Evolutionary conservation across 345 rosid genomes (phyloP), one percentile per base, ranked within the genome.

Genomic region (Clarkia xantiana): DNA sequence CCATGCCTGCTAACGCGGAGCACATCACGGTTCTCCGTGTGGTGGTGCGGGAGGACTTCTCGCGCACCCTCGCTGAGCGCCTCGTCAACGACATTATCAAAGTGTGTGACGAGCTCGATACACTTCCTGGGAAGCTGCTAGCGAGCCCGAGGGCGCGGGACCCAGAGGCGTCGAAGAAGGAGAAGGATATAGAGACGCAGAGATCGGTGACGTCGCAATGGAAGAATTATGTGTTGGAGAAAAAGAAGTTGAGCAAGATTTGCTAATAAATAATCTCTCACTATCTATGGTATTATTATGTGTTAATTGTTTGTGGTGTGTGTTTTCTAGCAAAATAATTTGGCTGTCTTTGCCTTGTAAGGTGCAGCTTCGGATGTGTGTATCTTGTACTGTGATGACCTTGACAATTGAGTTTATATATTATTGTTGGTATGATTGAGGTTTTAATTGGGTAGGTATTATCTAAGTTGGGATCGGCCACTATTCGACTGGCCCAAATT

Each of bases 1-100:
- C 82, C 13, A 76, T 76, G 82, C 78, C 82, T 4, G 67, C 82
- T 0, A 72, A 76, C 14, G 82, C 82, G 20, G 70, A 73, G 66
- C 78, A 76, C 45, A 44, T 76, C 1, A 73, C 82, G 5, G 82
- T 76, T 48, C 70, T 76, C 2, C 68, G 82, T 11, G 82, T 76
- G 7, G 82, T 76, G 11, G 63, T 76, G 0, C 40, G 82, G 15
- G 82, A 76, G 53, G 82, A 76, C 43, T 73, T 76, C 63, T 76
- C 82, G 6, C 69, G 78, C 59, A 62, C 78, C 3, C 70, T 76
- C 1, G 82, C 82, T 0, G 82, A 76, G 74, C 76, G 82, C 10
- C 78, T 76, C 0, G 82, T 70, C 36, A 11, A 7, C 0, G 82
- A 76, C 63, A 73, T 76, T 34, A 15, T 53, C 8, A 76, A 62